Evolutionary conservation across 306 rosid species (phyloP).

Genomic region (Prosopis cineraria): DNA sequence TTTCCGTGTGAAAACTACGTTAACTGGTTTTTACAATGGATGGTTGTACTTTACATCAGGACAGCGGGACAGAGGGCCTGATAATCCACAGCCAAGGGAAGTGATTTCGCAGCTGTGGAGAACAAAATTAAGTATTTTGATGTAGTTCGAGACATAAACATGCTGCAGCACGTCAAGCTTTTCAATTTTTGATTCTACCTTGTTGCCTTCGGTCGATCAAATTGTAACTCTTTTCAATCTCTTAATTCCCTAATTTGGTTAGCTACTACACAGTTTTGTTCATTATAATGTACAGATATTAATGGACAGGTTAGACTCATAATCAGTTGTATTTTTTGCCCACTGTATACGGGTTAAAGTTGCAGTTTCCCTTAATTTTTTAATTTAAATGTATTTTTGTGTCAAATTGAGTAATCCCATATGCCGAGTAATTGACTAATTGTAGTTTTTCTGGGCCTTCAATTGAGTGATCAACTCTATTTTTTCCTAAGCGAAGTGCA

Average conservation of each 20-base stretch:
- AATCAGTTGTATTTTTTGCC: background rate
- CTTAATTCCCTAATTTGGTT: constrained; percentile 15
- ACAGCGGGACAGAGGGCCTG: constrained; percentile 91
- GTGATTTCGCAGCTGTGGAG: constrained; percentile 82
- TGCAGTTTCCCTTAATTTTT: background rate
- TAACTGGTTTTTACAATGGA: constrained; percentile 82
- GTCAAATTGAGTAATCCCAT: too few relatives aligned
- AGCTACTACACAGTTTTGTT: background rate
- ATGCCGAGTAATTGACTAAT: too few relatives aligned
- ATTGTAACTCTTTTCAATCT: constrained; percentile 1
- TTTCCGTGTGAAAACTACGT: constrained; percentile 76
- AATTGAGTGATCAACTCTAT: too few relatives aligned
- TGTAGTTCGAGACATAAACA: constrained; percentile 22
- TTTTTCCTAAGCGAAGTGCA: too few relatives aligned
- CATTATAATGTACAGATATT: constrained; percentile 4
- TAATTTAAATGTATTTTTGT: background rate
- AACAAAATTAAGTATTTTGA: constrained; percentile 56
- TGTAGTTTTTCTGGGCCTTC: too few relatives aligned
- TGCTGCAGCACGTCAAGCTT: background rate
- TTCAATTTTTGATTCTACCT: constrained; percentile 14
- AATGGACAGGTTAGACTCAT: background rate
- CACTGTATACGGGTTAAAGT: background rate
- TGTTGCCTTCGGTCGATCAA: background rate
- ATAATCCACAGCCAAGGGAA: constrained; percentile 79
- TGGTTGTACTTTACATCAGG: constrained; percentile 91